Evolutionary conservation across 2,329 filamentous ascomycete species (phyloP).

Genomic region (Cladorrhinum sp.): DNA sequence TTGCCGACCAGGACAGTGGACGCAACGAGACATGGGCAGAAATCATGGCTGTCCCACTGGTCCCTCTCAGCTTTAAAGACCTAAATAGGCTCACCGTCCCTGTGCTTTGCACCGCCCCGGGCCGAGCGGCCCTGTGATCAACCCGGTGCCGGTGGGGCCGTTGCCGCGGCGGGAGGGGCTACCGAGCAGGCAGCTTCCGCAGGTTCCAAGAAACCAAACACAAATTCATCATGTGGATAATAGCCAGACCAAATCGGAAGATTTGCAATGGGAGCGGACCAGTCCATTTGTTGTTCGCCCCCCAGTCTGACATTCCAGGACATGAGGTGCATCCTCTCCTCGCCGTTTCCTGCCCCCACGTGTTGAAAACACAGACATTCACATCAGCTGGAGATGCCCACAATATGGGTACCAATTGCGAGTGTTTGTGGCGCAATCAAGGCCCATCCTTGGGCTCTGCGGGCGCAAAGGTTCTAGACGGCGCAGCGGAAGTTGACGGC

Average conservation of each 20-base stretch:
- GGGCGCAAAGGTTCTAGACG: too few species aligned
- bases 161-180: background rate
- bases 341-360: background rate
- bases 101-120: background rate
- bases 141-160: background rate
- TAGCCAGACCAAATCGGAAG: background rate
- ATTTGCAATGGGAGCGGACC: background rate
- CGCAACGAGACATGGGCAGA: background rate
- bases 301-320: background rate
- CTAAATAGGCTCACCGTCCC: too few species aligned
- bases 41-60: too few species aligned
- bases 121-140: background rate
- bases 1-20: too few species aligned
- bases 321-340: background rate
- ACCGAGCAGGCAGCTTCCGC: background rate
- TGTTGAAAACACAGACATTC: background rate
- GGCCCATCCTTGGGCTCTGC: background rate
- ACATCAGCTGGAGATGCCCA: too few species aligned
- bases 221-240: background rate
- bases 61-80: too few species aligned
- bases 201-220: background rate
- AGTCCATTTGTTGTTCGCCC: background rate
- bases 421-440: background rate
- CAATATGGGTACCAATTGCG: too few species aligned
- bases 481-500: too few species aligned